phyloP scores from a whole-genome alignment of 1,284 basidiomycete genomes.

The Xanthoconium separans region DNA sequence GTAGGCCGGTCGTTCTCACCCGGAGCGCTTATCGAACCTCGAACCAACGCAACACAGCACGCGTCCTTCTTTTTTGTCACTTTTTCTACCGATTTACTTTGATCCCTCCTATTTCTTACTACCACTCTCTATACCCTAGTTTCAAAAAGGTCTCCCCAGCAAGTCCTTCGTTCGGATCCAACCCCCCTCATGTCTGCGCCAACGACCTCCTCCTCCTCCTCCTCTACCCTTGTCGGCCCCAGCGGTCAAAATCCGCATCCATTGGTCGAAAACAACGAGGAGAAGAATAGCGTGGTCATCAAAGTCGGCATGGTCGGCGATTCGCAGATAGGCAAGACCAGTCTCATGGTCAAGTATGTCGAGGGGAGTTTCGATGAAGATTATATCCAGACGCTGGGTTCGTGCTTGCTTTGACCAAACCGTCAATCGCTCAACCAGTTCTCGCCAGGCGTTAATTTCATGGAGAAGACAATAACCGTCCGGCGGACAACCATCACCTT shows the following conservation, averaged over 20 bases:
- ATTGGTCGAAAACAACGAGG: conserved; percentile 62
- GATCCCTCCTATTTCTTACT: conserved; percentile 27
- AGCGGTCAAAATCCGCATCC: conserved; percentile 51
- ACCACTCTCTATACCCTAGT: conserved; percentile 30
- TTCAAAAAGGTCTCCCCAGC: conserved; percentile 17
- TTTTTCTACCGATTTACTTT: conserved; percentile 18
- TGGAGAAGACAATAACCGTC: conserved; percentile 98
- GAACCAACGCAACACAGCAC: conserved; percentile 39
- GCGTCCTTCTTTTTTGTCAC: conserved; percentile 43
- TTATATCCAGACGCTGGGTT: conserved; percentile 97
- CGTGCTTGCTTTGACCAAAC: conserved; percentile 25
- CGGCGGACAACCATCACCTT: conserved; percentile 98
- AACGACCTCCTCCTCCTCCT: conserved; percentile 45
- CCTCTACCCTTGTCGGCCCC: conserved; percentile 46
- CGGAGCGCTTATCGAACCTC: conserved; percentile 36
- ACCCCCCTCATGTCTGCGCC: conserved; percentile 42
- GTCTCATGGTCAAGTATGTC: conserved; percentile 97
- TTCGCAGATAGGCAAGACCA: conserved; percentile 98
- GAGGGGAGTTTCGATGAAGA: conserved; percentile 98
- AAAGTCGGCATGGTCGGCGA: conserved; percentile 99
- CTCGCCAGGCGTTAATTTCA: conserved; percentile 89
- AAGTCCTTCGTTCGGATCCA: conserved; percentile 18
- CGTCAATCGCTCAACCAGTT: conserved; percentile 13
- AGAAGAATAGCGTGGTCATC: conserved; percentile 90
- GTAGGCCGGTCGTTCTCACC: conserved; percentile 34